Conservation (phyloP, 129 eudicot species). For the Helianthus tuberosus region DNA sequence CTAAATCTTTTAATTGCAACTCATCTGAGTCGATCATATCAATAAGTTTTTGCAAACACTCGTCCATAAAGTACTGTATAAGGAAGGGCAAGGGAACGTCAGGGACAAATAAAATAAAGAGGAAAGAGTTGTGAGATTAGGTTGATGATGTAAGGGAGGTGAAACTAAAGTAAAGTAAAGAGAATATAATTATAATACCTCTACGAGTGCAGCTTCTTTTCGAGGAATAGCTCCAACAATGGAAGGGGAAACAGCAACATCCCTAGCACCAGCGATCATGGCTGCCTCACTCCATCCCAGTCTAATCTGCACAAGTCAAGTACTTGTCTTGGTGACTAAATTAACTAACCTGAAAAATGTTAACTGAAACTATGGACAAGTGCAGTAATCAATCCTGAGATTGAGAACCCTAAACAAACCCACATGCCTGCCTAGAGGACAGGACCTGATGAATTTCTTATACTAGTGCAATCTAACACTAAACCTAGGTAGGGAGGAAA, state of each 20-base stretch:
- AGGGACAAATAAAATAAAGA: neutral
- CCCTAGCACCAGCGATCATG: constrained; percentile 97
- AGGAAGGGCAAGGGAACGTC: too few relatives aligned
- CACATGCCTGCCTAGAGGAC: too few relatives aligned
- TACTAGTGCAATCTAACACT: too few relatives aligned
- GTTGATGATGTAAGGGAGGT: neutral
- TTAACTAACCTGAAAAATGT: too few relatives aligned
- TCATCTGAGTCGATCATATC: constrained; percentile 64
- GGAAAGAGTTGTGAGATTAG: neutral
- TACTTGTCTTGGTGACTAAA: too few relatives aligned
- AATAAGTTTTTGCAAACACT: constrained; percentile 80
- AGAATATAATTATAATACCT: too few relatives aligned
- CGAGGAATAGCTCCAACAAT: constrained; percentile 87
- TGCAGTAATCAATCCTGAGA: too few relatives aligned
- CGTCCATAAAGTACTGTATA: constrained; percentile 89
- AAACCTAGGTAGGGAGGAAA: too few relatives aligned
- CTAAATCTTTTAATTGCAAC: constrained; percentile 49
- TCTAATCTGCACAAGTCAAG: constrained; percentile 43
- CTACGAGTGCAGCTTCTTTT: constrained; percentile 90
- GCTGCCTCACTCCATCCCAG: constrained; percentile 94
- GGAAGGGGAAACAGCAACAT: constrained; percentile 85
- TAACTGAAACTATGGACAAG: too few relatives aligned
- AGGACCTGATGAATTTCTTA: too few relatives aligned
- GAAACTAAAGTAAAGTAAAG: too few relatives aligned
- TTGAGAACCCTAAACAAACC: too few relatives aligned